Conservation (phyloP, 169 alveolate genomes). For the Plasmodium chabaudi region DNA sequence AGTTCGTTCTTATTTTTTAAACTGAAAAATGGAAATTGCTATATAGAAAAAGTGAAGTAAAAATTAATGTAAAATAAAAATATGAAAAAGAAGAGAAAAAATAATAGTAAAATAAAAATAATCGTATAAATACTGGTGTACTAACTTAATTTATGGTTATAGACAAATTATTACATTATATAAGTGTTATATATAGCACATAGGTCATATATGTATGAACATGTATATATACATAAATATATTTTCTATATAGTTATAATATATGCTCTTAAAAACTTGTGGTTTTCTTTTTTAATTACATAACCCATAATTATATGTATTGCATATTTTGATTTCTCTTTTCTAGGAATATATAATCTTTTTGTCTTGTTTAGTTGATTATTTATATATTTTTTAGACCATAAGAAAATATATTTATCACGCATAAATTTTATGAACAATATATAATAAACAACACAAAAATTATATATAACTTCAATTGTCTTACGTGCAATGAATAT, state of each 20-base stretch:
- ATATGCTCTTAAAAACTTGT: no score
- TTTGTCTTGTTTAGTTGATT: background rate
- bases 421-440: background rate
- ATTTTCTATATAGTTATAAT: no score
- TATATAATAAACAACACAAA: background rate
- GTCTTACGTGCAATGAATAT: background rate
- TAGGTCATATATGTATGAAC: background rate
- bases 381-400: background rate
- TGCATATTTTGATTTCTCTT: background rate
- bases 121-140: no score
- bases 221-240: background rate
- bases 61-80: no score
- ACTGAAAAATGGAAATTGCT: no score
- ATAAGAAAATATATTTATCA: background rate
- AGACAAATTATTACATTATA: no score
- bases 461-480: conserved; percentile 6
- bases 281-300: background rate
- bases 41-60: no score
- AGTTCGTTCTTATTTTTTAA: no score
- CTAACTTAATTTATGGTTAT: no score
- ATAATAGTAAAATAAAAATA: no score
- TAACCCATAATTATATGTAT: conserved; percentile 13
- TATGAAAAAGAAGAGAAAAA: no score
- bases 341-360: background rate
- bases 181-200: no score